Evolutionary conservation across 805 yeast species (phyloP), one percentile per base, ranked within the genome.

Genomic region (Metschnikowia orientalis): DNA sequence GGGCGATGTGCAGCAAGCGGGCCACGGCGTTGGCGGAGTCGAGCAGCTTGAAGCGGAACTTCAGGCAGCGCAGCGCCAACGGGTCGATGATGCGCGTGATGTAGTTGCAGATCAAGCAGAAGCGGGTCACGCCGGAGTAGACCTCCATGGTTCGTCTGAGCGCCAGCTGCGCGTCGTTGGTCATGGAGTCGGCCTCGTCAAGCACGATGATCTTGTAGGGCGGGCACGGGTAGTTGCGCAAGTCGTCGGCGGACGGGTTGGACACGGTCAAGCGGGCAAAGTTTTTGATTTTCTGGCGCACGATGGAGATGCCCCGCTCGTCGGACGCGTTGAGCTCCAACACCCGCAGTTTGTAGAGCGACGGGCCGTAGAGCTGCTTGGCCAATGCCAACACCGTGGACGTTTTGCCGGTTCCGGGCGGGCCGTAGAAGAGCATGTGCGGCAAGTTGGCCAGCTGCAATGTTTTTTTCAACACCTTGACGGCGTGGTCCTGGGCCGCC

Each of bases 121-220:
- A 92, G 48, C 99, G 73, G 2, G 98, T 66, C 33, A 88, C 87
- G 23, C 76, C 73, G 1, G 97, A 83, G 59, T 85, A 89, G 3
- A 81, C 84, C 54, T 87, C 96, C 89, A 84, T 84, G 1, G 95
- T 90, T 59, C 98, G 75, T 63, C 98, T 77, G 43, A 92, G 68
- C 1, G 98, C 98, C 35, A 88, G 77, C 55, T 92, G 98, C 0
- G 98, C 98, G 49, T 87, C 97, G 26, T 86, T 75, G 7, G 98
- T 92, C 97, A 92, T 92, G 8, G 95, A 86, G 57, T 92, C 97
- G 1, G 97, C 97, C 59, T 89, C 97, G 63, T 89, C 97, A 34
- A 92, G 62, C 26, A 92, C 85, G 43, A 92, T 82, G 48, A 92
- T 77, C 56, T 92, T 92, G 60, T 85, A 92, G 4, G 97, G 97